Percentiles rank a stretch among this genome's conserved stretches.
Conservation (phyloP, 176 grass and related monocot species). For the Avena eriantha region DNA sequence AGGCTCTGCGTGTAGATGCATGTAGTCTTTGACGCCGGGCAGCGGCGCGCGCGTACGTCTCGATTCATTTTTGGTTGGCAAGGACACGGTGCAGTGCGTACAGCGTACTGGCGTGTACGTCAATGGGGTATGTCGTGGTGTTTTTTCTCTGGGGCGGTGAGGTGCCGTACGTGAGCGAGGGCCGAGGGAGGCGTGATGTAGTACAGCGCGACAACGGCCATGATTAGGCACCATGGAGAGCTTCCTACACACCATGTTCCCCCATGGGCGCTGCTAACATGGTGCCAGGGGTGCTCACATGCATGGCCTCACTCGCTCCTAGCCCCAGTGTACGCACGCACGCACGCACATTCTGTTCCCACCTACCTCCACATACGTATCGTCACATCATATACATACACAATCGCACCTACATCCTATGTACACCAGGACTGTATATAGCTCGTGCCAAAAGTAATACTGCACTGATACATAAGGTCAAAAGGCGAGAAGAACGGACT, state of each 20-base stretch:
- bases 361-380: background rate
- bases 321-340: background rate
- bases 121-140: background rate
- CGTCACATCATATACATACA: background rate
- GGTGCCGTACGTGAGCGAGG: background rate
- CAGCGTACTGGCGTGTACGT: background rate
- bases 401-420: no score
- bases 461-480: no score
- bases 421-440: no score
- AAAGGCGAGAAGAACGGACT: no score
- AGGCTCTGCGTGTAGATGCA: background rate
- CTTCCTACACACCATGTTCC: conserved; percentile 24
- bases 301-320: background rate
- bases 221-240: conserved; percentile 10
- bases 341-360: conserved; percentile 18
- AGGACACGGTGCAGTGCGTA: background rate
- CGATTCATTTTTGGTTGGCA: background rate
- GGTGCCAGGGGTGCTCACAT: conserved; percentile 26
- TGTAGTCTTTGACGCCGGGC: background rate
- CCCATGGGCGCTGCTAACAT: conserved; percentile 27
- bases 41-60: background rate
- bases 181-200: background rate
- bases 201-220: background rate
- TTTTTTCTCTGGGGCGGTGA: background rate
- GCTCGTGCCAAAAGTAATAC: no score